Base-by-base conservation (phyloP, 768 basidiomycete species). In the Phallus indusiatus region DNA sequence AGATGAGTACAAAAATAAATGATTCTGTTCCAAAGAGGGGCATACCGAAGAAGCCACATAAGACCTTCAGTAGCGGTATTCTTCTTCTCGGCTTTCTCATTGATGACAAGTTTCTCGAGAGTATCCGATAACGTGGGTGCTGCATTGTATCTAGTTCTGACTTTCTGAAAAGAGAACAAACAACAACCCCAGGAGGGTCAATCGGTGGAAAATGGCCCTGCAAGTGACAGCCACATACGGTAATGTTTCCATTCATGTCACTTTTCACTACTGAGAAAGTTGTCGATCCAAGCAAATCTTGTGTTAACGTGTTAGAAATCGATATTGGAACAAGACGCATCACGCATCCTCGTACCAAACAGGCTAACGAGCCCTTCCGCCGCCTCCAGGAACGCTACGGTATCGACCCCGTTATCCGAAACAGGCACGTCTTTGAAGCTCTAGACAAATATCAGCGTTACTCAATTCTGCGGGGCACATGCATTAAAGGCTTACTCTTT, bases 371-470 rank as follows among this genome's bases (percentile, higher is more conserved):
- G 79, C 42, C 93, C 95, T 59, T 88, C 79, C 1, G 90, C 78
- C 8, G 95, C 96, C 65, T 95, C 85, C 65, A 94, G 79, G 76
- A 98, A 99, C 52, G 78, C 76, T 49, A 82, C 70, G 16, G 96
- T 98, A 70, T 98, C 86, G 69, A 98, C 82, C 61, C 95, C 95
- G 65, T 78, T 80, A 64, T 91, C 85, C 57, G 86, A 90, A 64
- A 91, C 78, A 33, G 86, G 81, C 46, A 98, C 95, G 71, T 94
- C 87, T 65, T 85, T 84, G 70, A 93, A 99, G n/a, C 91, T 94
- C 95, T 98, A 50, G 35, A 48, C 33, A 28, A 33, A 18, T 3
- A 36, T 12, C n/a, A 7, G 5, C 24, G n/a, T 18, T 9, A 16
- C 6, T 53, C 11, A 18, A 11, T 20, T 35, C 17, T 28, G 57